Evolutionary conservation across 2,329 filamentous ascomycete species (phyloP), one percentile per base, ranked within the genome.

Genomic region (Fusarium anthophilum): DNA sequence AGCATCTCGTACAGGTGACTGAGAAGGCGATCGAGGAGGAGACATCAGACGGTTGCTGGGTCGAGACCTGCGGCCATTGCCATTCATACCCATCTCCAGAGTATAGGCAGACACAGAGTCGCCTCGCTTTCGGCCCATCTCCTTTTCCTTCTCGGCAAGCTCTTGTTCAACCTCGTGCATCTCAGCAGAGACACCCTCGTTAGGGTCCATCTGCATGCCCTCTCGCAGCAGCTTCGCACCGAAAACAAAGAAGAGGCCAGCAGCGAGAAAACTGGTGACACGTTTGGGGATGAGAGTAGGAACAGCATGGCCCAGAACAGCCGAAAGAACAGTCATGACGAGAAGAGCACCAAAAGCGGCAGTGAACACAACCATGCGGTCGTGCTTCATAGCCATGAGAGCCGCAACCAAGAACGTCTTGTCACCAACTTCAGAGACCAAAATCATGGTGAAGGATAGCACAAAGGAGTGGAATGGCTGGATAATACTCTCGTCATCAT

Each of bases 361-460:
- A 5, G 94, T 93, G 84, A 99, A 99, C 70, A 99, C 96, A 18
- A 98, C 89, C 73, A 98, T 86, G 59, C 96, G 92, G 71, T 96
- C 93, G 79, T 99, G 96, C 81, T 98, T 96, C 96, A 99, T 99
- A 18, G 96, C 96, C 96, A 99, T 99, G 24, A 99, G 90, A 13
- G 95, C 96, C 12, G 96, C 96, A 28, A 99, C 94, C 48, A 99
- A 88, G 86, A 99, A 99, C 0, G 96, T 99, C 86, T 99, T 99
- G 89, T 99, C 96, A 73, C 96, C 96, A 78, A 99, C 91, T 82
- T 99, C 96, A 53, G 96, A 98, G 78, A 98, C 93, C 72, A 98
- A 86, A 78, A 99, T 99, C 96, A 98, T 99, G 66, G 95, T 96
- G 69, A 98, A 91, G 22, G 96, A 97, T 38, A 98, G 91, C 18